Conservation (phyloP, 2,329 filamentous ascomycete genomes). For the Penicillium sp. region DNA sequence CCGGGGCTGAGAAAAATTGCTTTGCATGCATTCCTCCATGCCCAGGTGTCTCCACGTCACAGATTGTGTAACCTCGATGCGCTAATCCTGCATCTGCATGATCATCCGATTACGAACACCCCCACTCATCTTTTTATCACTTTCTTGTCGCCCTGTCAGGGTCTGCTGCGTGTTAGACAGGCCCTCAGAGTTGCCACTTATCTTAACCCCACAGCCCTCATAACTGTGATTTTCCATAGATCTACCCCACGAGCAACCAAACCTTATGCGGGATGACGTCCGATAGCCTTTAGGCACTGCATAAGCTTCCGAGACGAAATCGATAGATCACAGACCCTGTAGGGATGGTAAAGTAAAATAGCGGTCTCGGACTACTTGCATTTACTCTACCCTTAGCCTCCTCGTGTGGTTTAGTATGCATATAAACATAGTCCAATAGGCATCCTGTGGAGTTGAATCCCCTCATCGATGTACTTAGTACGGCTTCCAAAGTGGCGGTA, state of each 20-base stretch:
- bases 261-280: constrained; percentile 4
- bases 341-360: constrained; percentile 1
- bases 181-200: not conserved
- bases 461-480: not conserved
- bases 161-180: not conserved
- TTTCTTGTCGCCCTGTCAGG: not conserved
- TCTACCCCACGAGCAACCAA: not conserved
- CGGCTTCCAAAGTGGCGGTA: constrained; percentile 5
- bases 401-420: not conserved
- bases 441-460: not conserved
- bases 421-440: not conserved
- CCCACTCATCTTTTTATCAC: not conserved
- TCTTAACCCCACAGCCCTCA: not conserved
- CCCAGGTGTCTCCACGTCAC: not conserved
- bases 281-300: constrained; percentile 1
- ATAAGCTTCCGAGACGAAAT: not conserved
- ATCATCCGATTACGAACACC: not conserved
- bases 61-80: constrained; percentile 5
- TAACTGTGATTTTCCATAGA: not conserved
- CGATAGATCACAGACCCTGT: constrained; percentile 3
- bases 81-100: not conserved
- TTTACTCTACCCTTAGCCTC: not conserved
- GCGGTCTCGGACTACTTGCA: constrained; percentile 3
- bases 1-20: no score
- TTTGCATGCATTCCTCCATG: no score